phyloP scores from a whole-genome alignment of 2,329 filamentous ascomycete genomes.

The Clarireedia monteithiana region DNA sequence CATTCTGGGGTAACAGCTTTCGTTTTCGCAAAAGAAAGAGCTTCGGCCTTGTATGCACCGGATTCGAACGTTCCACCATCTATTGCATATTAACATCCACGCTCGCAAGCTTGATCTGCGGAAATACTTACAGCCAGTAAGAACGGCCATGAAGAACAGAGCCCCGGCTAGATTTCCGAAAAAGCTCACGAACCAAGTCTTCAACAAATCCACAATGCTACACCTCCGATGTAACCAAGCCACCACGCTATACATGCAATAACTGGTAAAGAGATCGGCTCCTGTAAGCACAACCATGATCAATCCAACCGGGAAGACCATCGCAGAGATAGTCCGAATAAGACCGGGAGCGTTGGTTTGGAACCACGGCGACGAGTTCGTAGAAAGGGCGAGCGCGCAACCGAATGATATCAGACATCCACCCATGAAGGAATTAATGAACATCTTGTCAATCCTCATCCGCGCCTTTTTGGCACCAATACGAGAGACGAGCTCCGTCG shows the following conservation, averaged over 20 bases:
- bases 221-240: conserved; percentile 36
- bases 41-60: conserved; percentile 36
- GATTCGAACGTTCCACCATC: conserved; percentile 39
- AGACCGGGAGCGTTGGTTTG: conserved; percentile 41
- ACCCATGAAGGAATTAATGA: conserved; percentile 42
- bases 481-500: conserved; percentile 42
- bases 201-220: conserved; percentile 26
- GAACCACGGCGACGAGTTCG: conserved; percentile 39
- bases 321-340: conserved; percentile 36
- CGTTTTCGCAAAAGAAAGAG: conserved; percentile 37
- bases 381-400: conserved; percentile 38
- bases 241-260: conserved; percentile 35
- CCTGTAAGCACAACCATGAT: conserved; percentile 42
- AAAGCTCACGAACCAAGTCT: conserved; percentile 39
- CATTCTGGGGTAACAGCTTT: conserved; percentile 42
- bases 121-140: conserved; percentile 38
- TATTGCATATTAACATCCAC: conserved; percentile 12
- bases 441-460: conserved; percentile 45
- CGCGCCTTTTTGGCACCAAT: conserved; percentile 44
- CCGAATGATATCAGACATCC: conserved; percentile 45
- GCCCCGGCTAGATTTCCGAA: conserved; percentile 41
- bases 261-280: conserved; percentile 39
- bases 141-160: conserved; percentile 39
- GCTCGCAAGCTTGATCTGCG: not conserved
- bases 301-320: conserved; percentile 43